Evolutionary conservation across 768 basidiomycete genomes (phyloP).

Genomic region (Trametes cubensis): DNA sequence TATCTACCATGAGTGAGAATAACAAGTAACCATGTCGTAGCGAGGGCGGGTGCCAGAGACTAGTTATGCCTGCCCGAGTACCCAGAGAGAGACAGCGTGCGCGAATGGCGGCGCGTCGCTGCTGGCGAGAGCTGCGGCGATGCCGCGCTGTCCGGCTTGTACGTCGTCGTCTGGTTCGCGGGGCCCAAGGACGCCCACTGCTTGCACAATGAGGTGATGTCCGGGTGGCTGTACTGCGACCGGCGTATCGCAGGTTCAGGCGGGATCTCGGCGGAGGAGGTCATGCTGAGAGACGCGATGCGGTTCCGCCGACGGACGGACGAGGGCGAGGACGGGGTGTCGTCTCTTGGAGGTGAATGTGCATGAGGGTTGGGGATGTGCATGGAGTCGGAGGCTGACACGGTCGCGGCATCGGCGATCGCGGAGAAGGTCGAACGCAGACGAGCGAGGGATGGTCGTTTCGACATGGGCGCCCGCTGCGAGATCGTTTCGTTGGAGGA

Average conservation of each 20-base stretch:
- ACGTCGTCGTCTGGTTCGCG: conserved; percentile 58
- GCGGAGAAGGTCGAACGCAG: conserved; percentile 28
- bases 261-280: conserved; percentile 41
- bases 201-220: conserved; percentile 59
- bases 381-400: conserved; percentile 18
- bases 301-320: conserved; percentile 18
- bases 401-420: conserved; percentile 26
- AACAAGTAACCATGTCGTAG: neutral
- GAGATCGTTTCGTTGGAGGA: neutral
- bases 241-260: conserved; percentile 54
- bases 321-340: conserved; percentile 2
- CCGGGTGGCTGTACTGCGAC: conserved; percentile 53
- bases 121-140: neutral
- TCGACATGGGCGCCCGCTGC: neutral
- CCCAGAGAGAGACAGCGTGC: conserved; percentile 6
- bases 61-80: neutral
- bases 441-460: conserved; percentile 19
- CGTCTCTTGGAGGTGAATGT: conserved; percentile 7
- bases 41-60: too few relatives aligned
- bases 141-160: conserved; percentile 36
- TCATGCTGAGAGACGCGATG: conserved; percentile 36
- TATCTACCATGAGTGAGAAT: too few relatives aligned
- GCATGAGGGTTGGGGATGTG: conserved; percentile 8
- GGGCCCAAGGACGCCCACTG: conserved; percentile 61
- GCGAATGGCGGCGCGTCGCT: conserved; percentile 2